phyloP scores from a whole-genome alignment of 2,329 filamentous ascomycete genomes.

The Daldinia sp. region DNA sequence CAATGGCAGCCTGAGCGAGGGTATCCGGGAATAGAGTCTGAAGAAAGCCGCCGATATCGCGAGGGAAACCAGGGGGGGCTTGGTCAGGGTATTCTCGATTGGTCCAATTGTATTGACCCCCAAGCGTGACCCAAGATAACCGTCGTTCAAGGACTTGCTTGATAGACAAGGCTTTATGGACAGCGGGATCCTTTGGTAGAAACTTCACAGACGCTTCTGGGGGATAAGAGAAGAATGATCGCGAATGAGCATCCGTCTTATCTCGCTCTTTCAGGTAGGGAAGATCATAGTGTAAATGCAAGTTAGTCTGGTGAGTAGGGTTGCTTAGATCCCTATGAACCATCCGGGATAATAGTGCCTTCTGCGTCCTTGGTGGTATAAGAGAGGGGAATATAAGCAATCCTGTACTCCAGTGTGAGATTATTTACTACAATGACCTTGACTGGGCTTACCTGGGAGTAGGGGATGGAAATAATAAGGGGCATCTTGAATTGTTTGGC shows the following conservation, averaged over 20 bases:
- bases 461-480: slow-evolving; percentile 70
- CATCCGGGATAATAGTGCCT: slow-evolving; percentile 73
- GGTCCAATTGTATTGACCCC: slow-evolving; percentile 97
- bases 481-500: slow-evolving; percentile 48
- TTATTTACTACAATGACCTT: background rate
- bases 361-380: slow-evolving; percentile 74
- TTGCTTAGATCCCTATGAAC: slow-evolving; percentile 80
- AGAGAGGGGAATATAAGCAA: slow-evolving; percentile 80
- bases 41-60: slow-evolving; percentile 74
- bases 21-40: slow-evolving; percentile 78
- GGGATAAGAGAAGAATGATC: slow-evolving; percentile 64
- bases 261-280: slow-evolving; percentile 58
- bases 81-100: slow-evolving; percentile 78
- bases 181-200: slow-evolving; percentile 70
- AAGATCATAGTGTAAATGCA: slow-evolving; percentile 83
- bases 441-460: slow-evolving; percentile 68
- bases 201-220: slow-evolving; percentile 64
- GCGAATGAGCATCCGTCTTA: slow-evolving; percentile 22
- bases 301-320: slow-evolving; percentile 81
- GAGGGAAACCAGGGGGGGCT: slow-evolving; percentile 75
- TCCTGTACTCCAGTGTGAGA: slow-evolving; percentile 59
- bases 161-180: slow-evolving; percentile 79
- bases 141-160: slow-evolving; percentile 78
- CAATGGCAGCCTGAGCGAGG: slow-evolving; percentile 85
- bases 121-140: slow-evolving; percentile 92